Base-by-base conservation (phyloP, 805 yeast genomes). In the Schwanniomyces yamadae region DNA sequence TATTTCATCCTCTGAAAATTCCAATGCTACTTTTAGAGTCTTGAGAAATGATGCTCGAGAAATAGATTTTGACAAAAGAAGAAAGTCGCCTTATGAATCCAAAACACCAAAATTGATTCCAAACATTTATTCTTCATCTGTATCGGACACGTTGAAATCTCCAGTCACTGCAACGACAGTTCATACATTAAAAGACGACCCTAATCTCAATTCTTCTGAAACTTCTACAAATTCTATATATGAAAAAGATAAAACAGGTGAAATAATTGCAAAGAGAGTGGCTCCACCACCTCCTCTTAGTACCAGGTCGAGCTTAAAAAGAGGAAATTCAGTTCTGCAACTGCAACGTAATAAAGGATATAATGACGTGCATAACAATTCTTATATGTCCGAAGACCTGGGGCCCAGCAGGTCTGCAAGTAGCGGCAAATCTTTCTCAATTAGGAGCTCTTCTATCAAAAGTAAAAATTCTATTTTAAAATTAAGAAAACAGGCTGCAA, bases 61-160 rank as follows among this genome's bases (percentile, higher is more conserved):
- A 49, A 86, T 86, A 41, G 89, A 89, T 56, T 87, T 87, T 52
- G 93, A 87, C 49, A 78, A 83, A 47, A 69, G 88, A 34, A 63
- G 95, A 28, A 78, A 77, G 30, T 82, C 95, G 0, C 95, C 95
- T 1, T 84, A 75, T 50, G 78, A 66, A 13, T 54, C 63, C 13
- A 62, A 63, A 32, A 60, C 71, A 1, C 72, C 80, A 1, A 74
- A 58, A 37, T 41, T 54, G 23, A 57, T 61, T 30, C 60, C 63
- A 9, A 61, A 59, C 37, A 63, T 62, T 13, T 58, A 59, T 35
- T 56, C 63, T 1, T 59, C 65, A 5, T 60, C 68, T 4, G 59
- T 57, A 10, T 45, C 46, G 3, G 57, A 51, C 48, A 28, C 52
- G 18, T 31, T 55, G 2, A 44, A 50, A 23, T 66, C 71, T 0